Evolutionary conservation across 306 rosid species (phyloP).

Genomic region (Malus asiatica): DNA sequence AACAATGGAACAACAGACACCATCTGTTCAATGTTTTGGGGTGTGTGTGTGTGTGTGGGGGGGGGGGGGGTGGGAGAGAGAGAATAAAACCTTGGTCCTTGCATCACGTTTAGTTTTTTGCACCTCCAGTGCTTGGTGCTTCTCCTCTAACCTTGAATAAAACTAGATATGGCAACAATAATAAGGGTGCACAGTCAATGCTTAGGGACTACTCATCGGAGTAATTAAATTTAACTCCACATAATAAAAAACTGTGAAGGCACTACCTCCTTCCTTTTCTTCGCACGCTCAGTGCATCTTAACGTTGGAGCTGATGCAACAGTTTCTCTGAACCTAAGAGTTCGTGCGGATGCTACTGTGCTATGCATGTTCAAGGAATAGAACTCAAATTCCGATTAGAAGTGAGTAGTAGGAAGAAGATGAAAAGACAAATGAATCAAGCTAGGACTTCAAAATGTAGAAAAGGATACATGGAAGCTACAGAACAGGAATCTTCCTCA

Average conservation of each 20-base stretch:
- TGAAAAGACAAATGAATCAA: not conserved
- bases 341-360: conserved; percentile 38
- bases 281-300: conserved; percentile 74
- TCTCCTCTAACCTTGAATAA: conserved; percentile 81
- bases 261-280: conserved; percentile 84
- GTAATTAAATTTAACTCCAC: conserved; percentile 8
- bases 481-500: conserved; percentile 88
- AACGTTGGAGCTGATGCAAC: conserved; percentile 76
- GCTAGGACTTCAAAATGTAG: conserved; percentile 17
- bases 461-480: conserved; percentile 75
- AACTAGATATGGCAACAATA: conserved; percentile 39
- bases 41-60: not conserved
- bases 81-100: conserved; percentile 66
- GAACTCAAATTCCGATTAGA: conserved; percentile 17
- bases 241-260: conserved; percentile 11
- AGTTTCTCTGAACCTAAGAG: conserved; percentile 44
- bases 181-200: not conserved
- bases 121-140: conserved; percentile 81
- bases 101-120: conserved; percentile 83
- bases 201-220: not conserved
- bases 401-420: conserved; percentile 1
- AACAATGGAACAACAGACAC: conserved; percentile 15
- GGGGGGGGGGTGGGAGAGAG: not conserved
- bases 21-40: not conserved
- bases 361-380: conserved; percentile 47